Evolutionary conservation across 352 stramenopile genomes (phyloP), one percentile per base, ranked within the genome.

Genomic region (Thraustochytrium aureum): DNA sequence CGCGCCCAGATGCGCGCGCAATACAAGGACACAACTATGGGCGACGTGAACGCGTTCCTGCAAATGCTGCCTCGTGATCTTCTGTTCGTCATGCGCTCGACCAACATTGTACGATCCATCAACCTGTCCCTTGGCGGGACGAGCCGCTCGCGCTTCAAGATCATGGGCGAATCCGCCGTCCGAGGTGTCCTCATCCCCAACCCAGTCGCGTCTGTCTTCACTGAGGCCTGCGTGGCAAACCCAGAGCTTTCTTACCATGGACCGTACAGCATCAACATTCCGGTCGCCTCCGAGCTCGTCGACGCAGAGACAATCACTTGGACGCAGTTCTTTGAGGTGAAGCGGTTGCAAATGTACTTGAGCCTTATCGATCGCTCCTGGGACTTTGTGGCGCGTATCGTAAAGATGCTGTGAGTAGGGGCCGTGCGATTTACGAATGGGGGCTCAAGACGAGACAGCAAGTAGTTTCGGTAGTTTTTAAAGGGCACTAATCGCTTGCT

Each of bases 31-130:
- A 92, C 39, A 87, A 91, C 47, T 88, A 89, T 35, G 0, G 83
- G 85, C n/a, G 81, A 91, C 61, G 86, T 87, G 5, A 87, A 87
- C 60, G 87, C 90, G 45, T 95, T 95, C 74, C 62, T 96, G 26
- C 86, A 94, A 85, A 87, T 90, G 38, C 75, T 96, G 62, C 92
- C 92, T 5, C 87, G 90, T 5, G 92, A 96, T 69, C 93, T 96
- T 89, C 76, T 95, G 17, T 96, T 95, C 67, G 89, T 96, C 22
- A 92, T 95, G 56, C 89, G 91, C 38, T 94, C 89, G 30, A 94
- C 92, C 84, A 95, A 95, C 76, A 93, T 96, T 87, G 90, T 95
- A 52, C 90, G 92, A 4, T 86, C 89, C 32, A 84, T 96, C 32
- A 96, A 96, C 85, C 94, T 95, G 65, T 89, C 93, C 30, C 83